Evolutionary conservation across 768 basidiomycete genomes (phyloP).

Genomic region (Hygrophorus russula): DNA sequence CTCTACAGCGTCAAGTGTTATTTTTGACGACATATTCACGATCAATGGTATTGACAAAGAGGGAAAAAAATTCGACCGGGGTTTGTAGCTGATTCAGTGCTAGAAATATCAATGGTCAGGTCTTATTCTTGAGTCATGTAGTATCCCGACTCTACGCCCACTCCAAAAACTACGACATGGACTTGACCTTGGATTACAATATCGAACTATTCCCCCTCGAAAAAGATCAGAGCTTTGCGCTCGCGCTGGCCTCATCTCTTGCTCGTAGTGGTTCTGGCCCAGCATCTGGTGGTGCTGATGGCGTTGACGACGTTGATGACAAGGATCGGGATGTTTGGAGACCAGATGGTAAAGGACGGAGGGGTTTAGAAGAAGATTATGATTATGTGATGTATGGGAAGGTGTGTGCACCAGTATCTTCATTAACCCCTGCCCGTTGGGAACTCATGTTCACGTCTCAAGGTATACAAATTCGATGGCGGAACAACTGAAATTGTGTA

Average conservation of each 20-base stretch:
- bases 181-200: constrained; percentile 90
- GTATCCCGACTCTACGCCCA: constrained; percentile 87
- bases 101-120: not conserved
- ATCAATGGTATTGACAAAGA: constrained; percentile 80
- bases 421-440: constrained; percentile 1
- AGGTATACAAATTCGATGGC: constrained; percentile 97
- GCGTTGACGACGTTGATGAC: constrained; percentile 44
- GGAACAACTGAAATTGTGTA: constrained; percentile 79
- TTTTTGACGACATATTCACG: constrained; percentile 91
- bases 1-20: constrained; percentile 53
- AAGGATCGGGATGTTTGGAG: constrained; percentile 76
- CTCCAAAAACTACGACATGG: constrained; percentile 89
- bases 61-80: constrained; percentile 97
- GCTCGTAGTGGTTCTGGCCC: constrained; percentile 37
- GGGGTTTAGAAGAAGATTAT: constrained; percentile 87
- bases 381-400: constrained; percentile 99
- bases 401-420: constrained; percentile 33
- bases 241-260: constrained; percentile 80
- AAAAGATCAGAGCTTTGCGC: constrained; percentile 59
- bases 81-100: constrained; percentile 32
- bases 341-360: constrained; percentile 71
- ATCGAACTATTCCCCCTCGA: constrained; percentile 77
- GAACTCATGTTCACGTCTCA: not conserved
- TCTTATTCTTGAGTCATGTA: constrained; percentile 19
- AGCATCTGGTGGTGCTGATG: constrained; percentile 32